Evolutionary conservation across 2,329 filamentous ascomycete genomes (phyloP), one percentile per base, ranked within the genome.

Genomic region (Monosporascus sp.): DNA sequence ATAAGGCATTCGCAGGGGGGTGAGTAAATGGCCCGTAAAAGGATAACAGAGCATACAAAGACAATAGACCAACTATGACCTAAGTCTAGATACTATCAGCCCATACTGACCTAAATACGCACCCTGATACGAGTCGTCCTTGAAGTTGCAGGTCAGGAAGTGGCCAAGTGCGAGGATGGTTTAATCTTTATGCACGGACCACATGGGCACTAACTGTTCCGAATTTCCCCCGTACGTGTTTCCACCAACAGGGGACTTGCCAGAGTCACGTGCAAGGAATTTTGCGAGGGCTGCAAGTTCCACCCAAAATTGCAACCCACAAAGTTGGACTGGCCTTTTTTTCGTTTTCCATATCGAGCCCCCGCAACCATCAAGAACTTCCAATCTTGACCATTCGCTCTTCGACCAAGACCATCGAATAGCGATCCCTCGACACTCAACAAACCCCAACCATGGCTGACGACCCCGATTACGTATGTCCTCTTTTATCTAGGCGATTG

Each of bases 401-500:
- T 69, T 71, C 73, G 72, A 74, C 59, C 64, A 62, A 64, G 59
- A 61, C 62, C 67, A 68, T 72, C 70, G 72, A 74, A 68, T 67
- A 72, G 73, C 72, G 70, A 74, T 72, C 65, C 66, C 65, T 60
- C 60, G 60, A 61, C 66, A 59, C 65, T 60, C 53, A 66, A 63
- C 67, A 68, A 67, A 76, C 72, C 76, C 74, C 72, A 73, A 80
- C 70, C 80, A 93, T 93, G 89, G 89, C 89, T 85, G 89, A 93
- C 83, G 73, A 77, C 69, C 59, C 63, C 48, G 87, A 91, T 81
- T 94, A 94, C 81, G 89, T 92, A 82, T 77, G 88, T 88, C 63
- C 56, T 54, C 53, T 59, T 55, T 56, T 57, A 64, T 59, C 37
- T 41, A 58, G 37, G 27, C 47, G 37, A 35, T 37, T 53, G 35